Conservation (phyloP, 2,329 filamentous ascomycete genomes). For the Sordariomycetes sp. region DNA sequence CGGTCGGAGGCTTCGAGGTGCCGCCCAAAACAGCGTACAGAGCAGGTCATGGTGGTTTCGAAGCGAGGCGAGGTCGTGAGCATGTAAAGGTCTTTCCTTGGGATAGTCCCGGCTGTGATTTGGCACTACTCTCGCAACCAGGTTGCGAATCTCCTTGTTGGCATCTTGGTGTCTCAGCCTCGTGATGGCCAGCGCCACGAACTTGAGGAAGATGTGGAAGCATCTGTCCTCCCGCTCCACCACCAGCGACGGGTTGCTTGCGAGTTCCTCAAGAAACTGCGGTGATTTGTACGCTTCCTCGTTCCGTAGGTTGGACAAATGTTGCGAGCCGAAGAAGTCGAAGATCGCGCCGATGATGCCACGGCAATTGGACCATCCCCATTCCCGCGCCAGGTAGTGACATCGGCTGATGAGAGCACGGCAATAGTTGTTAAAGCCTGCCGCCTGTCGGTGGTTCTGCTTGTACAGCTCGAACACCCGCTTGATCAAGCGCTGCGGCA, state of each 20-base stretch:
- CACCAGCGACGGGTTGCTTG: conserved; percentile 29
- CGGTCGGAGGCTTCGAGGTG: conserved; percentile 43
- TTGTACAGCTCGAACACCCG: conserved; percentile 49
- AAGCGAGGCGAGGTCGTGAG: conserved; percentile 52
- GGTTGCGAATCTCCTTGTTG: conserved; percentile 47
- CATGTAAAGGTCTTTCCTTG: conserved; percentile 49
- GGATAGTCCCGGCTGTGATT: conserved; percentile 56
- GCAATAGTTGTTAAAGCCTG: conserved; percentile 57
- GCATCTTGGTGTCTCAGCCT: conserved; percentile 35
- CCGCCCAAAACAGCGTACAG: conserved; percentile 55
- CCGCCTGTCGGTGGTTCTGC: conserved; percentile 39
- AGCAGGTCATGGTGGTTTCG: conserved; percentile 61
- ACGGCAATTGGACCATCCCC: conserved; percentile 53
- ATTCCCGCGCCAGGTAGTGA: conserved; percentile 51
- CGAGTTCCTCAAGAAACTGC: conserved; percentile 47
- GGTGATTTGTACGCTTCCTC: conserved; percentile 54
- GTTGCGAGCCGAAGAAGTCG: conserved; percentile 56
- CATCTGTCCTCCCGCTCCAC: conserved; percentile 47
- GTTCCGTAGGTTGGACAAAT: conserved; percentile 51
- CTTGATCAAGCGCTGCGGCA: conserved; percentile 46
- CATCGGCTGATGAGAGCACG: conserved; percentile 48
- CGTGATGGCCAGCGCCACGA: conserved; percentile 46
- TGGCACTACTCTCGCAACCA: conserved; percentile 51
- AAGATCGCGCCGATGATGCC: conserved; percentile 51
- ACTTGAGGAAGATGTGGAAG: conserved; percentile 59